Base-by-base conservation (phyloP, 2,329 filamentous ascomycete species). In the Phyllosticta citriasiana region DNA sequence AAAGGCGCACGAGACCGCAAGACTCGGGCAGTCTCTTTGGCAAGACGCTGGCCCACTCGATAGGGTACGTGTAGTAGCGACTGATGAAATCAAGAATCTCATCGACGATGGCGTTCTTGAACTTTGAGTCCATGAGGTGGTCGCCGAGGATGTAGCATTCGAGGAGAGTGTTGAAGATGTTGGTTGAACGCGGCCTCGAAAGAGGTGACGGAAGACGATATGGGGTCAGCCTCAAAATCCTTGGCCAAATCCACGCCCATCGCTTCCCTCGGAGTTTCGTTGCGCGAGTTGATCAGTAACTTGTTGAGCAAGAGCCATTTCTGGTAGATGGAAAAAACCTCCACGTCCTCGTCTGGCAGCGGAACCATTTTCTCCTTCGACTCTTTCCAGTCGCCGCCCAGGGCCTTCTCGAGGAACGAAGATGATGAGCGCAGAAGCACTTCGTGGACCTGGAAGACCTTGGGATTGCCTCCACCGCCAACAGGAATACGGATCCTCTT, bases 101-200 rank as follows among this genome's bases (percentile, higher is more conserved):
- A 22, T 63, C 57, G 4, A 64, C 57, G 25, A 66, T 56, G 2
- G 53, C 56, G 47, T 67, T 63, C 25, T 65, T 64, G 61, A 66
- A 66, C 3, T 26, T 50, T 1, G 27, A 16, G 33, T 63, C 63
- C 12, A 61, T 53, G 5, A 67, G 22, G 19, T 64, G 57, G 22
- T 66, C 62, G 2, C 64, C 65, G 7, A 66, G 58, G 2, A 64
- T 60, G 57, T 65, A 66, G 47, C 47, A 51, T 14, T 60, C 40
- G 22, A 52, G 30, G 7, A 57, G 30, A 24, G 35, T 53, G 4
- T 30, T 9, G 19, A 52, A 50, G n/a, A 26, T 33, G 19, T n/a
- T 19, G 19, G 4, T 6, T 2, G 35, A 47, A 16, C 4, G 26
- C 4, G 4, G 4, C 26, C 4, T 4, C 26, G 26, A 8, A 27